Evolutionary conservation across 257 asterid species (phyloP).

Genomic region (Salvia rosmarinus): DNA sequence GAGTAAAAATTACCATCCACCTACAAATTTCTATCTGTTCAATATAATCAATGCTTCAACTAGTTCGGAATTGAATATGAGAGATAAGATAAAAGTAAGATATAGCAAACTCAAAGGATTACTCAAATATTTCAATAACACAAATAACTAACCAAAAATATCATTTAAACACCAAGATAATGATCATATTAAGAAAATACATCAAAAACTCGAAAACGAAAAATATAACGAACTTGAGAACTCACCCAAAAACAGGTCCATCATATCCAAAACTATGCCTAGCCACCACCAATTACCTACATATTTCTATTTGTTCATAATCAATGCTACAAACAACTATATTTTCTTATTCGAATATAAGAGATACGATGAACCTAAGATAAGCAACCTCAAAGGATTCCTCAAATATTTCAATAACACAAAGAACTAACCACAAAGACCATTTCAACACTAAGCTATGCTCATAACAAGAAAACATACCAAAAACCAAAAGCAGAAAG

Average conservation of each 20-base stretch:
- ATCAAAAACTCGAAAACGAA: background rate
- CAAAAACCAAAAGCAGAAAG: background rate
- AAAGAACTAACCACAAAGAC: background rate
- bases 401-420: constrained; percentile 4
- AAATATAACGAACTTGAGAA: constrained; percentile 13
- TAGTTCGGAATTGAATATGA: constrained; percentile 1
- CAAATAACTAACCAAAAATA: background rate
- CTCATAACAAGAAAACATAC: background rate
- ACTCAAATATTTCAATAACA: constrained; percentile 2
- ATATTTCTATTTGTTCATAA: background rate
- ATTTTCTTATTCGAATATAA: constrained; percentile 1
- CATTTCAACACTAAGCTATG: background rate
- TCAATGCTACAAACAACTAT: background rate
- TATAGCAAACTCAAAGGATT: constrained; percentile 4
- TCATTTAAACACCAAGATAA: background rate
- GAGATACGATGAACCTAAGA: background rate
- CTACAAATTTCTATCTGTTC: background rate
- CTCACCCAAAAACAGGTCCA: constrained; percentile 71
- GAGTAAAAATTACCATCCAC: background rate
- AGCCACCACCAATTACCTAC: constrained; percentile 38
- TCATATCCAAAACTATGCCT: constrained; percentile 85
- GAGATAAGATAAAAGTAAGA: background rate
- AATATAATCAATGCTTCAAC: background rate
- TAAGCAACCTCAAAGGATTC: constrained; percentile 1
- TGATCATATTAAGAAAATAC: background rate